Percentiles rank a stretch among this genome's conserved stretches.
phyloP scores from a whole-genome alignment of 768 basidiomycete genomes.

The Tephrocybe sp. region DNA sequence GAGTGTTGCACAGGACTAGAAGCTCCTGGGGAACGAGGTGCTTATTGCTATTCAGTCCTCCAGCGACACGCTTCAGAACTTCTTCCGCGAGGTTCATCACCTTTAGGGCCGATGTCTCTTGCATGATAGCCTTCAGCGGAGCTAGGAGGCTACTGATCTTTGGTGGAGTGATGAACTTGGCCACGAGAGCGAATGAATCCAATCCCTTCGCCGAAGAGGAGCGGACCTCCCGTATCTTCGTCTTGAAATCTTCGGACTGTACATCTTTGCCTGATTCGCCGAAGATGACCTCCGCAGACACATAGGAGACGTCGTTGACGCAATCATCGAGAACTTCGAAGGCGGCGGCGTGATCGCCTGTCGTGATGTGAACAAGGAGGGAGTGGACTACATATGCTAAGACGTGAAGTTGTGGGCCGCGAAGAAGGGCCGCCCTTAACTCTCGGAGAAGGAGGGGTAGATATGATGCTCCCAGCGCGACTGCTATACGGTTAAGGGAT shows the following conservation, averaged over 20 bases:
- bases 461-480: conserved; percentile 70
- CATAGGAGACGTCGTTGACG: conserved; percentile 74
- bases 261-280: conserved; percentile 92
- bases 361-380: conserved; percentile 77
- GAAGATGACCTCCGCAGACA: conserved; percentile 89
- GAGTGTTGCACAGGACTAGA: conserved; percentile 81
- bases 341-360: conserved; percentile 47
- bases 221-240: conserved; percentile 90
- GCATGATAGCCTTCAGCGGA: conserved; percentile 83
- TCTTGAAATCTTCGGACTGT: conserved; percentile 87
- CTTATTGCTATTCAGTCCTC: conserved; percentile 82
- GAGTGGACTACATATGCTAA: conserved; percentile 84
- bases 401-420: conserved; percentile 94
- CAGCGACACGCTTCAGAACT: conserved; percentile 76
- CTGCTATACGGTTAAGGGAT: conserved; percentile 77
- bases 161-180: conserved; percentile 73
- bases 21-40: conserved; percentile 69
- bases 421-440: conserved; percentile 77
- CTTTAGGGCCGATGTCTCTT: conserved; percentile 79
- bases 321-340: conserved; percentile 74
- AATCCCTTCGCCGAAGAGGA: conserved; percentile 80
- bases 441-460: conserved; percentile 76
- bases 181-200: conserved; percentile 82
- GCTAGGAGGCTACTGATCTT: conserved; percentile 75
- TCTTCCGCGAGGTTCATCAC: conserved; percentile 87